Evolutionary conservation across 2,329 filamentous ascomycete genomes (phyloP).

Genomic region (Gyromitra esculenta): DNA sequence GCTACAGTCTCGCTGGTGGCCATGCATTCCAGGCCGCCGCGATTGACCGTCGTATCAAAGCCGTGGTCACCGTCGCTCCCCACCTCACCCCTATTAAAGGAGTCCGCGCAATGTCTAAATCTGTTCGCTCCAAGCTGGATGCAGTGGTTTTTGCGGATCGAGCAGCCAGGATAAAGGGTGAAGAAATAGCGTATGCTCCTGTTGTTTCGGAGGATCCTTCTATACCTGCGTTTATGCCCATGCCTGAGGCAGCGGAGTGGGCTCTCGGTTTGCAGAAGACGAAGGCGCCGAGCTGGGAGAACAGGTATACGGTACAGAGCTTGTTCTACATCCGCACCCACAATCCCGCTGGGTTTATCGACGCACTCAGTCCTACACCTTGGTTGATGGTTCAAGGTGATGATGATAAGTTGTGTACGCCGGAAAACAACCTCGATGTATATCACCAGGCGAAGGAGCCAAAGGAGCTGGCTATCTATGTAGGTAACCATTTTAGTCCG

Average conservation of each 20-base stretch:
- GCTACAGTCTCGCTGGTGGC: slow-evolving; percentile 58
- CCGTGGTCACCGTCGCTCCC: slow-evolving; percentile 56
- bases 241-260: slow-evolving; percentile 9
- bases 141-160: slow-evolving; percentile 12
- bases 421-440: background rate
- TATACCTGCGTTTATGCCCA: background rate
- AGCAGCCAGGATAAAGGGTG: slow-evolving; percentile 7
- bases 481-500: slow-evolving; percentile 21
- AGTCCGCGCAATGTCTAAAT: background rate
- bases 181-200: slow-evolving; percentile 7
- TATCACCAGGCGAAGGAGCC: slow-evolving; percentile 23
- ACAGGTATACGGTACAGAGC: slow-evolving; percentile 24
- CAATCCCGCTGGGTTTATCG: slow-evolving; percentile 16
- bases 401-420: slow-evolving; percentile 1
- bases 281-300: slow-evolving; percentile 19
- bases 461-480: slow-evolving; percentile 21
- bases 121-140: background rate
- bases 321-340: slow-evolving; percentile 2
- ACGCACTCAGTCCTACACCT: slow-evolving; percentile 22
- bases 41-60: slow-evolving; percentile 57
- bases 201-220: background rate
- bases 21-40: slow-evolving; percentile 58
- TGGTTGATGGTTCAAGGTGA: slow-evolving; percentile 25
- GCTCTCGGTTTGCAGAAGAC: slow-evolving; percentile 16
- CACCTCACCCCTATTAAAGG: background rate